Evolutionary conservation across 2,329 filamentous ascomycete genomes (phyloP).

Genomic region (Thelonectria discophora): DNA sequence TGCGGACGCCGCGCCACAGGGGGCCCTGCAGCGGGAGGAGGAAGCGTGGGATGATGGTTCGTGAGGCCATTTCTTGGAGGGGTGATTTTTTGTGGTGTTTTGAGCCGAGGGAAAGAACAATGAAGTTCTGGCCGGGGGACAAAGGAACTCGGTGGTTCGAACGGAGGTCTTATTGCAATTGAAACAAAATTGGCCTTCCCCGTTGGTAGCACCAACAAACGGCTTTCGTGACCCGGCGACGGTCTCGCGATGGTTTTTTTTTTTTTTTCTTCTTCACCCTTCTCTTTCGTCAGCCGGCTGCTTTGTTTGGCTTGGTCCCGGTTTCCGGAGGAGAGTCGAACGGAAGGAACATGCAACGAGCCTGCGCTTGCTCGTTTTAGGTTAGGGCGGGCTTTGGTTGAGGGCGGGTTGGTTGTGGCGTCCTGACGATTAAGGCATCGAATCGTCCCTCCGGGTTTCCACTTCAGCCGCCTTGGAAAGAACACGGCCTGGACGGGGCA

Average conservation of each 20-base stretch:
- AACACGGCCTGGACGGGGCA: not conserved
- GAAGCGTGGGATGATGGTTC: conserved; percentile 70
- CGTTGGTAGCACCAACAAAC: not conserved
- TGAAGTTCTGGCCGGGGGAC: not conserved
- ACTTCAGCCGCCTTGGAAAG: not conserved
- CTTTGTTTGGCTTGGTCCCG: not conserved
- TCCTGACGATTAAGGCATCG: not conserved
- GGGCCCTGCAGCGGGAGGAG: conserved; percentile 70
- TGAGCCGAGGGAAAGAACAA: not conserved
- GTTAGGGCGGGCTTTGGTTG: not conserved
- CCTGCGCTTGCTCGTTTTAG: conserved; percentile 10
- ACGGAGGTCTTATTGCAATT: not conserved
- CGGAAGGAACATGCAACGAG: conserved; percentile 2
- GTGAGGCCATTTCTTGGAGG: conserved; percentile 54
- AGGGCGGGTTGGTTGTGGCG: not conserved
- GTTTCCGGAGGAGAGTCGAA: conserved; percentile 16
- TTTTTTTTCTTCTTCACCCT: not conserved
- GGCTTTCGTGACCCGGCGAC: not conserved
- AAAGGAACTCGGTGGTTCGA: not conserved
- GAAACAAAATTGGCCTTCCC: not conserved
- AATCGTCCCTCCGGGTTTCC: not conserved
- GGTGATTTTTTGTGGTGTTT: conserved; percentile 7
- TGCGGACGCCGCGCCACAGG: conserved; percentile 60
- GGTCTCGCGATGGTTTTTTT: conserved; percentile 9
- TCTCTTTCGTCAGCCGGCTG: too few species aligned